Base-by-base conservation (phyloP, 192 early-diverging fungal genomes). In the Dissophora globulifera region DNA sequence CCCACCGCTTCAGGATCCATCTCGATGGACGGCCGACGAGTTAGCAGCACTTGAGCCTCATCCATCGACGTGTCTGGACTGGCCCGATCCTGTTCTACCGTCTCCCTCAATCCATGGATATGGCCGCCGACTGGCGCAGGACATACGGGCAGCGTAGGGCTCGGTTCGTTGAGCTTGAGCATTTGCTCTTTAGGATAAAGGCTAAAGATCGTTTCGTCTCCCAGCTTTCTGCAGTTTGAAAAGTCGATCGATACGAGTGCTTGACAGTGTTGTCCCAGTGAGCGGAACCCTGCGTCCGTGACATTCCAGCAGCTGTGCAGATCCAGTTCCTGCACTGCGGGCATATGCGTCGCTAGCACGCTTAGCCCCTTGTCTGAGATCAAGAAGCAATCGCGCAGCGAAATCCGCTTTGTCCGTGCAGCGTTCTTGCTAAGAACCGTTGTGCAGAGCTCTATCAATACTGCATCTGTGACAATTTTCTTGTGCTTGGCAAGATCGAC, bases 151-250 rank as follows among this genome's bases (percentile, higher is more conserved):
- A n/a, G n/a, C n/a, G n/a, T n/a, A n/a, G n/a, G n/a, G n/a, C n/a
- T n/a, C n/a, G n/a, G n/a, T n/a, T n/a, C n/a, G n/a, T n/a, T n/a
- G n/a, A n/a, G n/a, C n/a, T n/a, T n/a, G n/a, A n/a, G n/a, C 30
- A 54, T n/a, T n/a, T 41, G 40, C 16, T 78, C 69, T 16, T 62
- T 80, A 41, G 84, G 80, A 49, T 92, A 71, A 1, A 93, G 62
- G 7, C 68, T 31, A 20, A 78, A 69, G 3, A 94, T 76, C 12
- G 87, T 88, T 6, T 58, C 68, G 53, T 92, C 86, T 9, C 87
- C 90, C 0, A 94, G 81, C 69, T 94, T 93, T 17, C 92, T 70
- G 68, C 93, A 94, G 62, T 94, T 94, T n/a, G 84, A 86, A 23
- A 94, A 70, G 64, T 94, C 88, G n/a, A 94, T 58, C 3, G 50